Conservation (phyloP, 106 monocot genomes). For the Vanilla planifolia region DNA sequence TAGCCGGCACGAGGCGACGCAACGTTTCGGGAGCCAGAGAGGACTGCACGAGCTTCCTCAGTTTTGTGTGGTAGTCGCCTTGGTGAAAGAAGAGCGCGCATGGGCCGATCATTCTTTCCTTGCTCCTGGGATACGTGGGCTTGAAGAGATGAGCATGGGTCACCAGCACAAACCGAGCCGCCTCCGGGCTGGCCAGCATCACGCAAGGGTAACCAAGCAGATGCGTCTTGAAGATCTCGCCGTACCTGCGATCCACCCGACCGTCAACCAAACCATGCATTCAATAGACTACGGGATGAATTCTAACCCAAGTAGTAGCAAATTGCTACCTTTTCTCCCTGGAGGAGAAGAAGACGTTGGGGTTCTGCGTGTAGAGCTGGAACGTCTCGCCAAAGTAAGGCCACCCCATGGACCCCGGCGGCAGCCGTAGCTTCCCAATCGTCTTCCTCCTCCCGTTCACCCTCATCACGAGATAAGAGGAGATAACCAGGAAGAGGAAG, state of each 20-base stretch:
- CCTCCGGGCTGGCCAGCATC: conserved; percentile 90
- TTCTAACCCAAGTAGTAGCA: background rate
- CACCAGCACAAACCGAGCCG: conserved; percentile 65
- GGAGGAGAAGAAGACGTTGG: conserved; percentile 10
- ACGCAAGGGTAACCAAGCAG: conserved; percentile 68
- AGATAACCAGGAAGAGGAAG: background rate
- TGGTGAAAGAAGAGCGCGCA: conserved; percentile 79
- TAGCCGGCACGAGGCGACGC: conserved; percentile 27
- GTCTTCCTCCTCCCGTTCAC: background rate
- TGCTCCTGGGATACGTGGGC: conserved; percentile 77
- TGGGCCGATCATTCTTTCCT: conserved; percentile 72
- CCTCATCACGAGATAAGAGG: background rate
- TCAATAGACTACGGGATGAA: background rate
- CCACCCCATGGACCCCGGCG: conserved; percentile 10
- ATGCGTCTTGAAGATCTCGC: conserved; percentile 69
- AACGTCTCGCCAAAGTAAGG: conserved; percentile 9
- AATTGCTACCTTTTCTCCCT: conserved; percentile 29
- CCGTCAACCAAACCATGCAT: too few species aligned
- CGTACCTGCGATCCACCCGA: conserved; percentile 28
- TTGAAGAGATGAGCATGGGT: conserved; percentile 53
- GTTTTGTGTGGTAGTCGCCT: conserved; percentile 53
- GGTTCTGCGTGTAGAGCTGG: conserved; percentile 9
- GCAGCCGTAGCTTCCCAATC: background rate
- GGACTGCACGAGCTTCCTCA: conserved; percentile 45
- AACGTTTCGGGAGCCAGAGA: conserved; percentile 43